phyloP scores from a whole-genome alignment of 305 asterid genomes.

The Stenogyne calaminthoides region DNA sequence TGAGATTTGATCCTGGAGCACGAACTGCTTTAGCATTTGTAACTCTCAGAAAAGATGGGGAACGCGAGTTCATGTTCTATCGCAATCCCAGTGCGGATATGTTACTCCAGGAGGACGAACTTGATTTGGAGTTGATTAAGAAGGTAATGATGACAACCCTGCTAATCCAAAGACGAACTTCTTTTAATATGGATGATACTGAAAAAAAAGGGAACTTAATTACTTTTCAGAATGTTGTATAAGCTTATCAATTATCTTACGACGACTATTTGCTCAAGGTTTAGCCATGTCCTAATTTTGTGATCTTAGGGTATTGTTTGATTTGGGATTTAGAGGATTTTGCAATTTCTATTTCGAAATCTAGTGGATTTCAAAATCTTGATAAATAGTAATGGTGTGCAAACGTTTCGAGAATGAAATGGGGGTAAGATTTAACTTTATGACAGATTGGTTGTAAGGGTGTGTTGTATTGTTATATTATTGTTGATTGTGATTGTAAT shows the following conservation, averaged over 20 bases:
- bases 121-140: conserved; percentile 74
- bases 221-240: neutral
- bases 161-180: neutral
- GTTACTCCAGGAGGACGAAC: conserved; percentile 83
- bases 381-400: no score
- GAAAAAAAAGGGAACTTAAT: neutral
- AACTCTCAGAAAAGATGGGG: conserved; percentile 90
- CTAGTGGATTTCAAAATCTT: no score
- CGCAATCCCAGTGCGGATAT: conserved; percentile 99
- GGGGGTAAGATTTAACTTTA: no score
- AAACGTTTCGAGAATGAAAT: no score
- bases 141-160: conserved; percentile 55
- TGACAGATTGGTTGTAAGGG: no score
- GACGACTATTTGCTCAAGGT: neutral
- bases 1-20: conserved; percentile 97
- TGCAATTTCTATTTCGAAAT: no score
- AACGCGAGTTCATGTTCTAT: conserved; percentile 96
- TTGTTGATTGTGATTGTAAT: no score
- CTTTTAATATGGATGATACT: neutral
- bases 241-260: neutral
- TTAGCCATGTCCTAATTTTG: neutral
- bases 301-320: neutral
- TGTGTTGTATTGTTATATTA: no score
- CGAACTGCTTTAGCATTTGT: conserved; percentile 98
- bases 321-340: no score